These are phyloP conservation scores for Simplicillium aogashimaense DNA, from an alignment of 2,329 filamentous ascomycete genomes.

Conservation along the genomic window DNA sequence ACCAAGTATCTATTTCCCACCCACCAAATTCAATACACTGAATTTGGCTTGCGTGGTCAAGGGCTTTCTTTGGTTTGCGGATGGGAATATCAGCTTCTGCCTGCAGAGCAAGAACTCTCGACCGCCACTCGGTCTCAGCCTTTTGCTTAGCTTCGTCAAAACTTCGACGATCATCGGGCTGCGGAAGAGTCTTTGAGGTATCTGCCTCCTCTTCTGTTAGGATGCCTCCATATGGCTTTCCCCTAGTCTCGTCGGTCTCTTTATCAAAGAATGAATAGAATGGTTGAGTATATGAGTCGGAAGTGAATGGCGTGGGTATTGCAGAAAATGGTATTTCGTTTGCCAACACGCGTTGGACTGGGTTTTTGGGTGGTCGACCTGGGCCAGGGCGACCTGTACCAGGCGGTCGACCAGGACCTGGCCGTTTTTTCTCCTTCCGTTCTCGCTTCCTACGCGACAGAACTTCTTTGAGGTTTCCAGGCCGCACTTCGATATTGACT, in stretches of 20 bases:
- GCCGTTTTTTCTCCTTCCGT: conserved; percentile 18
- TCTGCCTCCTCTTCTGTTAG: conserved; percentile 83
- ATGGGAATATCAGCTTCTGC: conserved; percentile 51
- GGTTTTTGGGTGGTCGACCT: conserved; percentile 5
- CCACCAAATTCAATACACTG: conserved; percentile 98
- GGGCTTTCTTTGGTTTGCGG: conserved; percentile 62
- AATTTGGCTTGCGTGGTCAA: conserved; percentile 89
- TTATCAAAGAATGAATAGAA: conserved; percentile 86
- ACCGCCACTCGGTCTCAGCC: conserved; percentile 86
- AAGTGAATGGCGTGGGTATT: conserved; percentile 45
- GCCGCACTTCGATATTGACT: conserved; percentile 23
- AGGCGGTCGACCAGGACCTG: conserved; percentile 11
- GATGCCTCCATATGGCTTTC: conserved; percentile 92
- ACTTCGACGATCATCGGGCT: conserved; percentile 66
- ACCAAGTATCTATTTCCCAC: conserved; percentile 98
- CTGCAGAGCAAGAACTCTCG: conserved; percentile 49
- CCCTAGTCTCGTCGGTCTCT: conserved; percentile 79
- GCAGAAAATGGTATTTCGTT: conserved; percentile 6
- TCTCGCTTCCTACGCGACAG: conserved; percentile 18
- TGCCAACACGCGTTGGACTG: conserved; percentile 10
- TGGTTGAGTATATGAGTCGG: conserved; percentile 58
- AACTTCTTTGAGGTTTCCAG: conserved; percentile 27
- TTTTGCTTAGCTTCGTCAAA: conserved; percentile 87
- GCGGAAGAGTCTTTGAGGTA: conserved; percentile 78
- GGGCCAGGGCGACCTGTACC: conserved; percentile 12